A percentile compares a stretch with the other conserved stretches of the same genome.
phyloP scores from a whole-genome alignment of 208 protist genomes.

The Trypanosoma rangeli region DNA sequence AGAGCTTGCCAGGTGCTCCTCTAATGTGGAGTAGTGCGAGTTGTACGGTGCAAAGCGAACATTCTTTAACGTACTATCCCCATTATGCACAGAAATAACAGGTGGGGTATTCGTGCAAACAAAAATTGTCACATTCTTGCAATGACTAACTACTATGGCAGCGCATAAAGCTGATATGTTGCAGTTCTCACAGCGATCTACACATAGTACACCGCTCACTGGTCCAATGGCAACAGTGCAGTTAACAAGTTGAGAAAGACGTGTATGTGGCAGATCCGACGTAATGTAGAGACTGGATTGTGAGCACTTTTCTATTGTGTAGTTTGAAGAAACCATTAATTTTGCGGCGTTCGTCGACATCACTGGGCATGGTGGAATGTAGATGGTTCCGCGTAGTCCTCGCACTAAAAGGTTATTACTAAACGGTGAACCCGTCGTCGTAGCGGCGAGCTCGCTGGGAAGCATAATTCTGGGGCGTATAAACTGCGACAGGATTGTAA shows the following conservation, averaged over 20 bases:
- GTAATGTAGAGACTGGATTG: conserved; percentile 80
- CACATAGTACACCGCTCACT: conserved; percentile 73
- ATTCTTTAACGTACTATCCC: conserved; percentile 27
- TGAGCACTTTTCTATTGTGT: conserved; percentile 67
- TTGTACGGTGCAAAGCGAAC: conserved; percentile 91
- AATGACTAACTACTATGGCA: conserved; percentile 75
- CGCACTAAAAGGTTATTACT: conserved; percentile 68
- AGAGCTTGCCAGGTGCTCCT: conserved; percentile 77
- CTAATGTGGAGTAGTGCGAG: conserved; percentile 84
- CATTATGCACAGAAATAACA: conserved; percentile 42
- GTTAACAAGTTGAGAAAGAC: conserved; percentile 82
- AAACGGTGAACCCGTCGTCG: conserved; percentile 33
- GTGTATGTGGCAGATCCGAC: conserved; percentile 76
- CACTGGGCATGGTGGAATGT: conserved; percentile 58
- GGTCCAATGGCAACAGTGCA: conserved; percentile 86
- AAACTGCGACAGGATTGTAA: conserved; percentile 85
- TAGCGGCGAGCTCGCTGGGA: conserved; percentile 48
- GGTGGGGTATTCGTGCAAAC: conserved; percentile 89
- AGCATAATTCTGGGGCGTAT: conserved; percentile 81
- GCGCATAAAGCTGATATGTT: conserved; percentile 80
- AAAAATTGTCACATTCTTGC: conserved; percentile 69
- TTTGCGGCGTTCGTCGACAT: conserved; percentile 37
- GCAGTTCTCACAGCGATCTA: conserved; percentile 86
- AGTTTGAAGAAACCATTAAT: conserved; percentile 58
- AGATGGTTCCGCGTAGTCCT: conserved; percentile 45